phyloP scores from a whole-genome alignment of 805 yeast species.

The Spathaspora passalidarum region DNA sequence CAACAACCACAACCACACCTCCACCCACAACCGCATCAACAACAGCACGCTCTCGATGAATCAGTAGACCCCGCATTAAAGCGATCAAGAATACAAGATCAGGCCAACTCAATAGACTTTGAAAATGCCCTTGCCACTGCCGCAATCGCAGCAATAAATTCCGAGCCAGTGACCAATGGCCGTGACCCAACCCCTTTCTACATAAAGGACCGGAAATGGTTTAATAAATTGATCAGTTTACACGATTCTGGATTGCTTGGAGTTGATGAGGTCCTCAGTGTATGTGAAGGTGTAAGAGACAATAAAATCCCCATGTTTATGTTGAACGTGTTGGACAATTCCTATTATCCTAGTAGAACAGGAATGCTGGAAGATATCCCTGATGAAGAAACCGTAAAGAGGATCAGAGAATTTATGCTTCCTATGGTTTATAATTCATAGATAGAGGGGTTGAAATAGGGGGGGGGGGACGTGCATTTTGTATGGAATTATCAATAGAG shows the following conservation, averaged over 20 bases:
- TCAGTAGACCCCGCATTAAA: conserved; percentile 29
- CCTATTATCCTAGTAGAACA: conserved; percentile 22
- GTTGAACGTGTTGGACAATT: conserved; percentile 32
- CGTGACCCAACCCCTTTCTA: conserved; percentile 24
- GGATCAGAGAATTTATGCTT: conserved; percentile 31
- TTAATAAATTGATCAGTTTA: conserved; percentile 27
- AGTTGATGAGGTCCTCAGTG: conserved; percentile 28
- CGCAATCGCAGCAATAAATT: conserved; percentile 30
- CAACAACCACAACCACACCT: conserved; percentile 6
- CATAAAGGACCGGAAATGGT: conserved; percentile 36
- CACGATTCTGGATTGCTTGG: conserved; percentile 24
- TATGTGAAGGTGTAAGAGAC: conserved; percentile 37
- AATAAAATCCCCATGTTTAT: conserved; percentile 34
- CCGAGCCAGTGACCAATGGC: conserved; percentile 24
- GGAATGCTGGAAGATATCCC: conserved; percentile 11
- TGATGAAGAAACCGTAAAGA: conserved; percentile 29
- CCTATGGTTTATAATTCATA: conserved; percentile 26
- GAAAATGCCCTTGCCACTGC: conserved; percentile 27
- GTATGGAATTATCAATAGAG: background rate
- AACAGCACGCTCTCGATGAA: conserved; percentile 15
- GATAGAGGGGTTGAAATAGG: background rate
- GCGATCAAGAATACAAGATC: conserved; percentile 15
- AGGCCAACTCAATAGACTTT: conserved; percentile 14
- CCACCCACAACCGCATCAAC: background rate
- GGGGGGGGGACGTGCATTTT: background rate